Conservation (phyloP, 441 rosid genomes). For the Populus hybrid region DNA sequence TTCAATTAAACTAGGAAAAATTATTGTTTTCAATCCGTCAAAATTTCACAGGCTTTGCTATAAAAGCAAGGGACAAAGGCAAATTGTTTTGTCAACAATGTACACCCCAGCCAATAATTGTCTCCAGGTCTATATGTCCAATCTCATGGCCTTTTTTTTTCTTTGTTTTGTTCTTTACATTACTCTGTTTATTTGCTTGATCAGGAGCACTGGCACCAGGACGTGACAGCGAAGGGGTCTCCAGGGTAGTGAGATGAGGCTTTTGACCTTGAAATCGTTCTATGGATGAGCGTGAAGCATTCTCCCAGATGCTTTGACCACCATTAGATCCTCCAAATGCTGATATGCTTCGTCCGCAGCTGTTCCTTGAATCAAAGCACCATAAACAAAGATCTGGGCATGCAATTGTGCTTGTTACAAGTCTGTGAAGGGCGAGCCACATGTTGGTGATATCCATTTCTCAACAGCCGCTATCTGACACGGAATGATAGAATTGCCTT, state of each 20-base stretch:
- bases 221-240: slow-evolving; percentile 66
- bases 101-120: too few relatives aligned
- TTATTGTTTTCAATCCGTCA: too few relatives aligned
- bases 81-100: too few relatives aligned
- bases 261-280: slow-evolving; percentile 64
- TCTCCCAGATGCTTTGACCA: slow-evolving; percentile 86
- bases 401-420: slow-evolving; percentile 97
- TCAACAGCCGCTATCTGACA: too few relatives aligned
- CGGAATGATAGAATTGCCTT: too few relatives aligned
- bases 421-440: slow-evolving; percentile 66
- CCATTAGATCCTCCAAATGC: slow-evolving; percentile 97
- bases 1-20: too few relatives aligned
- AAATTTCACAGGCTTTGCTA: too few relatives aligned
- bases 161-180: background rate
- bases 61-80: too few relatives aligned
- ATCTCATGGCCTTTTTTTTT: too few relatives aligned
- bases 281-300: slow-evolving; percentile 63
- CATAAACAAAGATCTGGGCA: slow-evolving; percentile 97
- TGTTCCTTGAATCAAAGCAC: slow-evolving; percentile 84
- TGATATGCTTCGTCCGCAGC: slow-evolving; percentile 93
- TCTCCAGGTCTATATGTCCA: too few relatives aligned
- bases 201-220: slow-evolving; percentile 56
- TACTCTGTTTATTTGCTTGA: slow-evolving; percentile 50
- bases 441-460: too few relatives aligned
- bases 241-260: slow-evolving; percentile 20